Percentiles rank a stretch among this genome's conserved stretches.
Evolutionary conservation across 2,329 filamentous ascomycete species (phyloP).

Genomic region (Paramyrothecium sp.): DNA sequence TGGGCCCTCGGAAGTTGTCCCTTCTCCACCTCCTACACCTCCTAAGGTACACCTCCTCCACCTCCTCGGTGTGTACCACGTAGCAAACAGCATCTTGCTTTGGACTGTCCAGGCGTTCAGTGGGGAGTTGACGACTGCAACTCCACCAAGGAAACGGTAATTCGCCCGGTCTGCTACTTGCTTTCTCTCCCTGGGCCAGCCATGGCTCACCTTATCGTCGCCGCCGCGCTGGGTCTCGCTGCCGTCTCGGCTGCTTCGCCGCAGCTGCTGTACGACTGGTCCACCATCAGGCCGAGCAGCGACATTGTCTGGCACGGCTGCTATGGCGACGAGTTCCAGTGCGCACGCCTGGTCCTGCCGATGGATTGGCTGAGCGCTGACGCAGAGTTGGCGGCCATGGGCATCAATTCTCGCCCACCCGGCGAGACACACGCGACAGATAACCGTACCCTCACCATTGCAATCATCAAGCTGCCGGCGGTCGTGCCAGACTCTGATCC

Average conservation of each 20-base stretch:
- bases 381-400: background rate
- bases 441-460: slow-evolving; percentile 31
- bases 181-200: too few relatives aligned
- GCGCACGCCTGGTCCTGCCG: background rate
- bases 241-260: background rate
- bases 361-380: background rate
- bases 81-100: too few relatives aligned
- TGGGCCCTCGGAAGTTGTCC: too few relatives aligned
- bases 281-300: background rate
- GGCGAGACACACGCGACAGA: slow-evolving; percentile 9
- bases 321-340: background rate
- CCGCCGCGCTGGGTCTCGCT: background rate
- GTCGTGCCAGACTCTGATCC: slow-evolving; percentile 33
- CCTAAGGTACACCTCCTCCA: too few relatives aligned
- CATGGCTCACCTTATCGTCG: too few relatives aligned
- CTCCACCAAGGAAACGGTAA: too few relatives aligned
- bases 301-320: background rate
- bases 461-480: slow-evolving; percentile 39
- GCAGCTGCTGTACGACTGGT: background rate
- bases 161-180: too few relatives aligned
- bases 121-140: too few relatives aligned
- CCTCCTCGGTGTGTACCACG: too few relatives aligned
- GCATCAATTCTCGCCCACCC: too few relatives aligned
- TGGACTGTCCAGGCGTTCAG: too few relatives aligned
- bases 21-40: too few relatives aligned